These are phyloP conservation scores for Botrytis hyacinthi DNA, from an alignment of 2,329 filamentous ascomycete genomes.

Conservation along the genomic window DNA sequence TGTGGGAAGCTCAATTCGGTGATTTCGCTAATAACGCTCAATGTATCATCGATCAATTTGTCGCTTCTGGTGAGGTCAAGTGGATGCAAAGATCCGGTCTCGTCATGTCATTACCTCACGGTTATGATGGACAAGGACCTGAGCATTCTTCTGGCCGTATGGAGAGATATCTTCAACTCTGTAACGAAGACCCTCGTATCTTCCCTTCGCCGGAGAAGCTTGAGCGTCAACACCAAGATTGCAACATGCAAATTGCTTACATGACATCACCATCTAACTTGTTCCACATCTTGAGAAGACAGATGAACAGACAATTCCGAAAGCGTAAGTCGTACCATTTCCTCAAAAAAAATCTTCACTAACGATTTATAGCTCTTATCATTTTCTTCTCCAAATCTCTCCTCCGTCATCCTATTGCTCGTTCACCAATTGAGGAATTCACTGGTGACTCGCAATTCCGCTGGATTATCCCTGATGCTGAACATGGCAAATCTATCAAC, in stretches of 20 bases:
- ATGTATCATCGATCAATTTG: conserved; percentile 98
- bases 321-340: conserved; percentile 69
- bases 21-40: conserved; percentile 99
- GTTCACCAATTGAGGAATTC: conserved; percentile 89
- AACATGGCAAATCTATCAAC: conserved; percentile 75
- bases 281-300: conserved; percentile 93
- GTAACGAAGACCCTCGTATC: conserved; percentile 93
- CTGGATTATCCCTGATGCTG: conserved; percentile 92
- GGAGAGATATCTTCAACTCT: conserved; percentile 95
- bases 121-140: conserved; percentile 96
- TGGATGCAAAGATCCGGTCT: conserved; percentile 98
- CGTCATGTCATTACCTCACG: conserved; percentile 93
- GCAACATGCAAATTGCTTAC: conserved; percentile 98
- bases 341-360: conserved; percentile 21
- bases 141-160: conserved; percentile 97
- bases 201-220: conserved; percentile 89
- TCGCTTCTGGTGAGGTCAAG: conserved; percentile 95
- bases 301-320: conserved; percentile 99
- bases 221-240: conserved; percentile 96
- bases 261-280: conserved; percentile 95
- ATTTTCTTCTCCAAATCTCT: conserved; percentile 99
- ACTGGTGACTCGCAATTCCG: conserved; percentile 88
- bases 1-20: conserved; percentile 99
- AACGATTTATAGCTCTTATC: conserved; percentile 64
- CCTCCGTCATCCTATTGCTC: conserved; percentile 87